phyloP scores from a whole-genome alignment of 495 filamentous ascomycete genomes.

The Podospora australis region DNA sequence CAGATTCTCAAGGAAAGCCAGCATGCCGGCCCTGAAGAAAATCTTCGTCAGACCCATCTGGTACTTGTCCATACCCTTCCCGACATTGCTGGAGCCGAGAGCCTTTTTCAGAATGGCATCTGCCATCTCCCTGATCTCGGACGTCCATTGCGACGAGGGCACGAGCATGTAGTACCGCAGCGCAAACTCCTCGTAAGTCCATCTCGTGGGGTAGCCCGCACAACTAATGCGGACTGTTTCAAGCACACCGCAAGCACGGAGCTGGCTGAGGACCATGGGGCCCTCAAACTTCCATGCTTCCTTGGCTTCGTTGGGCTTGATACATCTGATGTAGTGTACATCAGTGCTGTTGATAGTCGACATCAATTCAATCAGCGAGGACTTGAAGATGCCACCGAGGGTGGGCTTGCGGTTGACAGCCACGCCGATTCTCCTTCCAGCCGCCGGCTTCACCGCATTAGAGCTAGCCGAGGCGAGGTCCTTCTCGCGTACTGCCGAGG shows the following conservation, averaged over 20 bases:
- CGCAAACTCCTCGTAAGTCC: slow-evolving; percentile 99
- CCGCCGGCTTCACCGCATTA: slow-evolving; percentile 60
- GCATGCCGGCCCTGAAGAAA: slow-evolving; percentile 98
- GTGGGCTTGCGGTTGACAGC: slow-evolving; percentile 95
- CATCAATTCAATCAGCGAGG: slow-evolving; percentile 97
- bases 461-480: slow-evolving; percentile 64
- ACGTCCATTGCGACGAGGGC: slow-evolving; percentile 83
- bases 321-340: slow-evolving; percentile 98
- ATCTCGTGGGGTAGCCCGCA: slow-evolving; percentile 93
- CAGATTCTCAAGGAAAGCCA: slow-evolving; percentile 92
- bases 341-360: slow-evolving; percentile 94
- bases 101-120: slow-evolving; percentile 85
- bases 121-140: slow-evolving; percentile 89
- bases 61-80: slow-evolving; percentile 86
- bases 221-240: slow-evolving; percentile 98
- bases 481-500: slow-evolving; percentile 82
- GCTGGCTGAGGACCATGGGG: slow-evolving; percentile 95
- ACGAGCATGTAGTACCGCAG: slow-evolving; percentile 98
- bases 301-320: slow-evolving; percentile 98
- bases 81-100: slow-evolving; percentile 61
- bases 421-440: slow-evolving; percentile 78
- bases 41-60: slow-evolving; percentile 96
- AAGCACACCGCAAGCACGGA: slow-evolving; percentile 96
- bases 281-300: slow-evolving; percentile 97
- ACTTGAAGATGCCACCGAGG: slow-evolving; percentile 96